Conservation (phyloP, 257 asterid species). For the Scutellaria minor region DNA sequence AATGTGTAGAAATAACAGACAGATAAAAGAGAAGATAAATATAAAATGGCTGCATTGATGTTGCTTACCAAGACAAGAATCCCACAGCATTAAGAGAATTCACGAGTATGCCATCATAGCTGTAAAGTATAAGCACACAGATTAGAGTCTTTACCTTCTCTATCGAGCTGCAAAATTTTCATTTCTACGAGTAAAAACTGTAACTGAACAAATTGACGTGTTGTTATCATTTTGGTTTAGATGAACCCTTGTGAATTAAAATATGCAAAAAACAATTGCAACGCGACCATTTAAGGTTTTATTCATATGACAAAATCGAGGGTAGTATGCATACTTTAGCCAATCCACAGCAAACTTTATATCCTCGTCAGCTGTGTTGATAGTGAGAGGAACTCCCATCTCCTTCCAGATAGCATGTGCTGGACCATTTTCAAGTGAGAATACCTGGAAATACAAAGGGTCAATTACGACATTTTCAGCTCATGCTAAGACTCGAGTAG, state of each 20-base stretch:
- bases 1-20: neutral
- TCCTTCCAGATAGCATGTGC: constrained; percentile 65
- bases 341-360: constrained; percentile 69
- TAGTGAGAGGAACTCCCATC: constrained; percentile 53
- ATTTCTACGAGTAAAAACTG: neutral
- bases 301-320: constrained; percentile 25
- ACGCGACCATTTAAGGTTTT: constrained; percentile 7
- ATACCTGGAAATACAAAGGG: constrained; percentile 59
- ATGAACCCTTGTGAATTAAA: neutral
- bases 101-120: constrained; percentile 86
- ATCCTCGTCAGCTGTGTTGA: constrained; percentile 50
- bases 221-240: neutral
- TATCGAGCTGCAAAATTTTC: neutral
- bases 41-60: constrained; percentile 19
- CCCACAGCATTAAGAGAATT: constrained; percentile 75
- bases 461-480: constrained; percentile 6
- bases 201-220: constrained; percentile 12
- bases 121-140: constrained; percentile 45
- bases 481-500: constrained; percentile 20
- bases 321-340: constrained; percentile 70
- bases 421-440: constrained; percentile 79
- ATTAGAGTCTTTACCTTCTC: constrained; percentile 24
- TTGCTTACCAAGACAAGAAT: constrained; percentile 65
- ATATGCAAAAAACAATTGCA: neutral
- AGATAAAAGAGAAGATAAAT: neutral